Percentiles rank a stretch among this genome's conserved stretches.
phyloP scores from a whole-genome alignment of 495 filamentous ascomycete species.

The Hypoxylon perforatum region DNA sequence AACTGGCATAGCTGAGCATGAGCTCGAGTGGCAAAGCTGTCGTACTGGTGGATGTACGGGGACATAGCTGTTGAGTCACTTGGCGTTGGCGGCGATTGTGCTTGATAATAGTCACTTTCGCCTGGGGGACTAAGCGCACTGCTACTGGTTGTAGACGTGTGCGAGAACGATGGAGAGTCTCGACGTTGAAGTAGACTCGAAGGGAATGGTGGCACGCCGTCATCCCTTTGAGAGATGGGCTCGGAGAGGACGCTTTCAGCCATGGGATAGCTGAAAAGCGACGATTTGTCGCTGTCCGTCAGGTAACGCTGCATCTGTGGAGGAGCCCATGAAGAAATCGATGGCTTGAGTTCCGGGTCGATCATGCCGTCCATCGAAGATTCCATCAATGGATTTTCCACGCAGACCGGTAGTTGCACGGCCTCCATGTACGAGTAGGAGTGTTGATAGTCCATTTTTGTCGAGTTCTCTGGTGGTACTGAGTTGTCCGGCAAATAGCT shows the following conservation, averaged over 20 bases:
- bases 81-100: conserved; percentile 49
- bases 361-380: conserved; percentile 26
- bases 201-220: conserved; percentile 27
- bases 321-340: conserved; percentile 14
- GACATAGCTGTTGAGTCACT: conserved; percentile 43
- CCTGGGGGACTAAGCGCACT: conserved; percentile 50
- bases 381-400: conserved; percentile 23
- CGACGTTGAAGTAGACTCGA: conserved; percentile 39
- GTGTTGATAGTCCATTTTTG: conserved; percentile 34
- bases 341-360: conserved; percentile 32
- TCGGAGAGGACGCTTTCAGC: conserved; percentile 21
- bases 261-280: conserved; percentile 40
- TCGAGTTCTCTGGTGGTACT: not conserved
- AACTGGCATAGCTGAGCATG: conserved; percentile 40
- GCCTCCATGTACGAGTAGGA: conserved; percentile 17
- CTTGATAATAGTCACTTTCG: conserved; percentile 51
- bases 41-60: conserved; percentile 41
- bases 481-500: not conserved
- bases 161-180: conserved; percentile 50
- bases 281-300: conserved; percentile 39
- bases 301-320: conserved; percentile 44
- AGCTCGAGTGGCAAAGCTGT: conserved; percentile 36
- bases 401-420: conserved; percentile 21
- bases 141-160: conserved; percentile 51
- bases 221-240: conserved; percentile 25